Conservation (phyloP, 2,329 filamentous ascomycete species). For the Penicillium sclerotiorum region DNA sequence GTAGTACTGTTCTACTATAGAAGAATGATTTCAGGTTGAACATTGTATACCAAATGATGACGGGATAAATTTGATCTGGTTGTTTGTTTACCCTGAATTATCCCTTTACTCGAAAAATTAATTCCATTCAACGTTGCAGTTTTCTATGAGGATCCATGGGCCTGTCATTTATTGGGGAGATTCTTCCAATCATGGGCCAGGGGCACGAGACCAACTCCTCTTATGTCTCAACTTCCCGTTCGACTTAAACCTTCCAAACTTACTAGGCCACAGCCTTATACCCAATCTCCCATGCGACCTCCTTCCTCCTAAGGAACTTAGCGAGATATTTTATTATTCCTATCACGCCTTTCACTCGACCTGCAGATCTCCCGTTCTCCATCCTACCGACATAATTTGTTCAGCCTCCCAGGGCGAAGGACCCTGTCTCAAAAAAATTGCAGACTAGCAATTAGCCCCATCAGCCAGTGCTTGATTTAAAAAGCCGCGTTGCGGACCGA, state of each 20-base stretch:
- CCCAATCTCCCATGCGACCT: constrained; percentile 14
- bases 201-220: constrained; percentile 37
- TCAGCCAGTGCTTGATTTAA: constrained; percentile 10
- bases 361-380: constrained; percentile 11
- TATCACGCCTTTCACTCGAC: neutral
- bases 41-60: too few relatives aligned
- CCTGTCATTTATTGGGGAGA: neutral
- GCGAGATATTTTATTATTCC: neutral
- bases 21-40: too few relatives aligned
- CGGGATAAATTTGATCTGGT: too few relatives aligned
- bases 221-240: constrained; percentile 14
- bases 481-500: neutral
- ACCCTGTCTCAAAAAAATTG: constrained; percentile 6
- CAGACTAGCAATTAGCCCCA: constrained; percentile 10
- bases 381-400: constrained; percentile 9
- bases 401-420: neutral
- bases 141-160: constrained; percentile 1
- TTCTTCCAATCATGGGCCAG: constrained; percentile 31
- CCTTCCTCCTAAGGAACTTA: constrained; percentile 9
- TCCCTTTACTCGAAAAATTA: too few relatives aligned
- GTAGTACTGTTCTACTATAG: too few relatives aligned
- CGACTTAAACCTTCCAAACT: neutral
- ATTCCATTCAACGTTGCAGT: neutral
- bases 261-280: constrained; percentile 1
- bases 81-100: too few relatives aligned